phyloP scores from a whole-genome alignment of 495 filamentous ascomycete species.

The Penicillium coprophilum region DNA sequence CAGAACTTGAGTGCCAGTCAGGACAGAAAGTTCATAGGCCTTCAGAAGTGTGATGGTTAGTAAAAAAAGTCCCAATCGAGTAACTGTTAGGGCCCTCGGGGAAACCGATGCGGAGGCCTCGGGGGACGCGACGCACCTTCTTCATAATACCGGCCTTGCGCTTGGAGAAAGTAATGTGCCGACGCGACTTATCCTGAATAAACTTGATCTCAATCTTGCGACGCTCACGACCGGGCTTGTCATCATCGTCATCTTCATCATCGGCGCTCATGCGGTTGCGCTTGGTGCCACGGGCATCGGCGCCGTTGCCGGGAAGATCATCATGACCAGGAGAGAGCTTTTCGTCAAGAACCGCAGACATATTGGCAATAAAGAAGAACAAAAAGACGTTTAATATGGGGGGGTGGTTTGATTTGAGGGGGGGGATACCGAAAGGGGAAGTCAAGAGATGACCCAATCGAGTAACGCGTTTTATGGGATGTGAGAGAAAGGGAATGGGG shows the following conservation, averaged over 20 bases:
- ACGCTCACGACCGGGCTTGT: slow-evolving; percentile 96
- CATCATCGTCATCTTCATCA: slow-evolving; percentile 98
- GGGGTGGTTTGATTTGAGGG: slow-evolving; percentile 13
- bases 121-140: slow-evolving; percentile 68
- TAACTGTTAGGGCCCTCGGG: slow-evolving; percentile 5
- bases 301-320: slow-evolving; percentile 54
- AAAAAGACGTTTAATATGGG: slow-evolving; percentile 11
- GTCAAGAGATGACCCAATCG: slow-evolving; percentile 51
- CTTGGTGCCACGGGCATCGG: slow-evolving; percentile 82
- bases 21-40: slow-evolving; percentile 97
- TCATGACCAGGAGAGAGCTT: slow-evolving; percentile 52
- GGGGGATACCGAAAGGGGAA: slow-evolving; percentile 50
- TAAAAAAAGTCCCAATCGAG: background rate
- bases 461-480: slow-evolving; percentile 52
- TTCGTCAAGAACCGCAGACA: slow-evolving; percentile 48
- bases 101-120: slow-evolving; percentile 15
- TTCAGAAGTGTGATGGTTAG: slow-evolving; percentile 38
- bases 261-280: slow-evolving; percentile 83
- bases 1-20: slow-evolving; percentile 97
- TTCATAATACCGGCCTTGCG: slow-evolving; percentile 99
- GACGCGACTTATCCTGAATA: slow-evolving; percentile 99
- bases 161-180: slow-evolving; percentile 99
- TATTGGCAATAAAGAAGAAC: slow-evolving; percentile 41
- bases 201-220: slow-evolving; percentile 99
- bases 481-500: slow-evolving; percentile 37